Percentiles rank a stretch among this genome's conserved stretches.
Evolutionary conservation across 2,329 filamentous ascomycete genomes (phyloP).

Genomic region (Hypoxylon sp.): DNA sequence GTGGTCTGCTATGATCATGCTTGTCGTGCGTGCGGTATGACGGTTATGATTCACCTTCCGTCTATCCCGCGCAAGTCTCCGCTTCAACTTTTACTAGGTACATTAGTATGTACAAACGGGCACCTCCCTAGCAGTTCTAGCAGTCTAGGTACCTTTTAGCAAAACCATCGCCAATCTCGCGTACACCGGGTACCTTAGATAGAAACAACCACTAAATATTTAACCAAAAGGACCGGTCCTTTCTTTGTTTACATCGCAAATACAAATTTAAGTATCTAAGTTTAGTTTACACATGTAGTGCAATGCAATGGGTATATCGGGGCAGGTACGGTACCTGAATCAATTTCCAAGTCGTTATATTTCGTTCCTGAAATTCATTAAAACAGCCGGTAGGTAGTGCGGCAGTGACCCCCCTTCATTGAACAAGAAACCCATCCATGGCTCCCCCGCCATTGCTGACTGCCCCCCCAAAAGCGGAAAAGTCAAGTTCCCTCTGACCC

Average conservation of each 20-base stretch:
- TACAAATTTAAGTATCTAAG: constrained; percentile 3
- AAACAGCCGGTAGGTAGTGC: constrained; percentile 25
- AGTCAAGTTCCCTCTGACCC: constrained; percentile 31
- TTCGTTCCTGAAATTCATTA: constrained; percentile 38
- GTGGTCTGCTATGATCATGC: neutral
- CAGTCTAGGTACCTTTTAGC: no score
- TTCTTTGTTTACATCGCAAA: neutral
- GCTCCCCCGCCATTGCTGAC: constrained; percentile 31
- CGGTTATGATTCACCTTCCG: constrained; percentile 16
- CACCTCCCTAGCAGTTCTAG: no score
- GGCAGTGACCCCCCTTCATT: constrained; percentile 26
- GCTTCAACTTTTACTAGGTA: no score
- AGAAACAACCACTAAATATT: neutral
- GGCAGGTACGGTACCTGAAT: constrained; percentile 21
- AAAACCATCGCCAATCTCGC: constrained; percentile 3
- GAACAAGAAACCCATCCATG: constrained; percentile 3
- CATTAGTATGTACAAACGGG: no score
- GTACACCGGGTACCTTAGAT: neutral
- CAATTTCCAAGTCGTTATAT: constrained; percentile 13
- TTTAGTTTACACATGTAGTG: no score
- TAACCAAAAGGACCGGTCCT: constrained; percentile 14
- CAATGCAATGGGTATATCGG: no score
- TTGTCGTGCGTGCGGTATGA: no score
- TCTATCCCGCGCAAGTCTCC: constrained; percentile 3
- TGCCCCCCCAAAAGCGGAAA: constrained; percentile 30